Evolutionary conservation across 139 green algal genomes (phyloP).

Genomic region (Chlorella sp.): DNA sequence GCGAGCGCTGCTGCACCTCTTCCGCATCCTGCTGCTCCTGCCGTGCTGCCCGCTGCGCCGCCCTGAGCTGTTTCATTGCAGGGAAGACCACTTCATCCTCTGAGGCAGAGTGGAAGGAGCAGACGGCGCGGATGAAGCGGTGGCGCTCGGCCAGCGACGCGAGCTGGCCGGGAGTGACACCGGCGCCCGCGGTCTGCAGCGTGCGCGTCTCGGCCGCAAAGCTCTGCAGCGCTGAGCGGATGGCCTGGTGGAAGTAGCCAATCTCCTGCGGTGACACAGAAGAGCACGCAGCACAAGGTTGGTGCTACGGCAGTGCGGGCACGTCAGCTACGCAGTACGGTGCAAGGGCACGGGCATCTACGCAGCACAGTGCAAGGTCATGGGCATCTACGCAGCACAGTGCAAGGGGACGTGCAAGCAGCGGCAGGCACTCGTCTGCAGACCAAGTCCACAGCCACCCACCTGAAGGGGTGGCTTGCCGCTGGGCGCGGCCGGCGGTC

Average conservation of each 20-base stretch:
- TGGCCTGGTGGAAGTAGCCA: slow-evolving; percentile 81
- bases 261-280: slow-evolving; percentile 65
- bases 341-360: neutral
- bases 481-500: neutral
- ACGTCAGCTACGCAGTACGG: no score
- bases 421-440: no score
- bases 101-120: slow-evolving; percentile 82
- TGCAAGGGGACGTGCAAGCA: neutral
- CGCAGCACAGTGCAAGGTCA: neutral
- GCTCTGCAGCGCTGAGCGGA: slow-evolving; percentile 73
- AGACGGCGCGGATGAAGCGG: slow-evolving; percentile 89
- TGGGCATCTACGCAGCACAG: neutral
- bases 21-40: neutral
- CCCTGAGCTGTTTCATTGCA: slow-evolving; percentile 49
- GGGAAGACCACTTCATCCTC: slow-evolving; percentile 94
- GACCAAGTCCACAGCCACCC: neutral
- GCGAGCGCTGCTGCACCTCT: neutral
- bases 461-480: slow-evolving; percentile 30
- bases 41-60: neutral
- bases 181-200: slow-evolving; percentile 37
- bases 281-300: neutral
- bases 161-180: slow-evolving; percentile 44
- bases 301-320: no score
- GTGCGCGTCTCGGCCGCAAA: slow-evolving; percentile 72
- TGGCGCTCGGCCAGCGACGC: slow-evolving; percentile 69